Evolutionary conservation across 2,329 filamentous ascomycete genomes (phyloP).

Genomic region (Cladophialophora chaetospira): DNA sequence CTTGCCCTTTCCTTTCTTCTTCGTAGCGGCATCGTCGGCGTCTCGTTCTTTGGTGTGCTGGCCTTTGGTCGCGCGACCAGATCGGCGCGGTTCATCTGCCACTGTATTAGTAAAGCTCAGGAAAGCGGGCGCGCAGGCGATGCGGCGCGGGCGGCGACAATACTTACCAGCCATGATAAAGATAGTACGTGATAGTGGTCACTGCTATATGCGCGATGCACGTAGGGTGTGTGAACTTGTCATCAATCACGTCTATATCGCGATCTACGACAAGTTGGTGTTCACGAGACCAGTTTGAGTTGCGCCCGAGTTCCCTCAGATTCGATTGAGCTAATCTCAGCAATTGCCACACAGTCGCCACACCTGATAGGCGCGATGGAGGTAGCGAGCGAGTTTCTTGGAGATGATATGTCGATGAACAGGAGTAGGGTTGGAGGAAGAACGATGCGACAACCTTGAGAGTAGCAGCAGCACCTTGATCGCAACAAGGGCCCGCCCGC

Average conservation of each 20-base stretch:
- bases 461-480: neutral
- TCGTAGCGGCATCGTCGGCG: conserved; percentile 59
- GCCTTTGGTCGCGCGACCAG: conserved; percentile 93
- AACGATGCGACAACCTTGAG: neutral
- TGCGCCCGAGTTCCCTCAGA: conserved; percentile 4
- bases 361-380: neutral
- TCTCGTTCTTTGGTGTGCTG: conserved; percentile 90
- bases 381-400: neutral
- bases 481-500: neutral
- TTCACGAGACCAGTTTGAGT: conserved; percentile 24
- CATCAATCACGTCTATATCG: conserved; percentile 29
- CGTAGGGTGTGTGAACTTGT: conserved; percentile 17
- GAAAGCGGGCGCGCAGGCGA: neutral
- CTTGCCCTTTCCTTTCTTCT: conserved; percentile 50
- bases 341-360: conserved; percentile 1
- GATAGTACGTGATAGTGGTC: conserved; percentile 26
- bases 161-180: conserved; percentile 64
- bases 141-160: conserved; percentile 36
- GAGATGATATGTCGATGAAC: neutral
- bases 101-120: conserved; percentile 13
- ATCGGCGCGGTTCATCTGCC: conserved; percentile 82
- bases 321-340: conserved; percentile 16
- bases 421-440: neutral
- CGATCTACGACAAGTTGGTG: conserved; percentile 31
- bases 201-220: conserved; percentile 25